These are phyloP conservation scores for Fusarium transvaalense DNA, from an alignment of 2,329 filamentous ascomycete genomes.

Conservation along the genomic window DNA sequence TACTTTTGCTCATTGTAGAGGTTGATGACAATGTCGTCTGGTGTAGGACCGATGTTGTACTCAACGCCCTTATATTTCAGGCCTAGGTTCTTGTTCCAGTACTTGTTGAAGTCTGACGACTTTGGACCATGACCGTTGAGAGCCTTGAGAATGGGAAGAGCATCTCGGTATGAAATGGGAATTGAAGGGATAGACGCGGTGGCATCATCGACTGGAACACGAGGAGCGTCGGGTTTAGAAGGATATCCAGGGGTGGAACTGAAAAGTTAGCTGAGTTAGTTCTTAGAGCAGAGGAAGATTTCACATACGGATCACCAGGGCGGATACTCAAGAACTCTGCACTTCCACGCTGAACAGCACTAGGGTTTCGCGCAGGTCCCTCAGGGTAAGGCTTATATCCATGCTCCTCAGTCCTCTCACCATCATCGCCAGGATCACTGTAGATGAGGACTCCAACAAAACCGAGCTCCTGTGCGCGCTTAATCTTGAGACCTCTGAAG, in stretches of 20 bases:
- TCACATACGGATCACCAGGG: conserved; percentile 73
- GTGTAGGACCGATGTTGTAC: conserved; percentile 88
- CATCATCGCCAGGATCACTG: conserved; percentile 90
- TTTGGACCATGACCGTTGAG: conserved; percentile 90
- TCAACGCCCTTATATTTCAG: conserved; percentile 83
- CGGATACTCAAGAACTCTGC: conserved; percentile 80
- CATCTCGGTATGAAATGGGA: conserved; percentile 90
- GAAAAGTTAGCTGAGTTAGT: conserved; percentile 28
- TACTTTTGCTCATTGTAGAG: conserved; percentile 85
- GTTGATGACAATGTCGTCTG: conserved; percentile 77
- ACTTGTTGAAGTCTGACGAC: conserved; percentile 77
- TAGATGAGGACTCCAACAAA: conserved; percentile 90
- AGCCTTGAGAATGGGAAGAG: conserved; percentile 86
- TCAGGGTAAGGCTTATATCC: conserved; percentile 84
- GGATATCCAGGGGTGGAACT: conserved; percentile 91
- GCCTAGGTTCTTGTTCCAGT: conserved; percentile 78
- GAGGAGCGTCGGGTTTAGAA: conserved; percentile 87
- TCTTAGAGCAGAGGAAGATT: conserved; percentile 16
- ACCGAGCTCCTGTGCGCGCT: conserved; percentile 89
- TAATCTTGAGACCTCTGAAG: conserved; percentile 92
- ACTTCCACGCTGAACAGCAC: conserved; percentile 90
- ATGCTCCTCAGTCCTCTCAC: conserved; percentile 82
- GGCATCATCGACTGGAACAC: conserved; percentile 74
- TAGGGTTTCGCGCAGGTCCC: conserved; percentile 88
- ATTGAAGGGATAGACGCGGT: conserved; percentile 91